Conservation (phyloP, 306 rosid species). For the Sicyos edulis region DNA sequence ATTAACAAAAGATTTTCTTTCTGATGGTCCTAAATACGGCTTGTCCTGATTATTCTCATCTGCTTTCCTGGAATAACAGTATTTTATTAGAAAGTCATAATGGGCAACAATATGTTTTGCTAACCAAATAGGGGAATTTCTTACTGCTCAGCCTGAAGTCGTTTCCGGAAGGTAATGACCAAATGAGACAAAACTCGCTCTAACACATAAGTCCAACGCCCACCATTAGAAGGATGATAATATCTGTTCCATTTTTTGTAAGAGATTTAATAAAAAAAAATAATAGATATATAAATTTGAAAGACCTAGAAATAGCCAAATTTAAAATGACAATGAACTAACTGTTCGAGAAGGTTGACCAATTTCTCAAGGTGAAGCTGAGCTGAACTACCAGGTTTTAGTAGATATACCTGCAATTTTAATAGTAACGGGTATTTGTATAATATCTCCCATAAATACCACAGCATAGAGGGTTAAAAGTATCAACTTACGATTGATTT, state of each 20-base stretch:
- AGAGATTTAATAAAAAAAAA: conserved; percentile 25
- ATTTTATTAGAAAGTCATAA: conserved; percentile 35
- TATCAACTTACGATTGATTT: conserved; percentile 73
- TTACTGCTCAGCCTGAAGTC: conserved; percentile 84
- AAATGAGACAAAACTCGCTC: conserved; percentile 78
- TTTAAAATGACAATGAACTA: conserved; percentile 45
- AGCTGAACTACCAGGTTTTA: conserved; percentile 71
- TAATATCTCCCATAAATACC: not conserved
- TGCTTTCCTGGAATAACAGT: conserved; percentile 44
- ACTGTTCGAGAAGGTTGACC: conserved; percentile 99
- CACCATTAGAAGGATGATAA: conserved; percentile 98
- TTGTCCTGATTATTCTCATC: conserved; percentile 35
- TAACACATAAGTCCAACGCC: conserved; percentile 93
- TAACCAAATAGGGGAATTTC: conserved; percentile 27
- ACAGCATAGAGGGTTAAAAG: not conserved
- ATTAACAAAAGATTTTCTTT: conserved; percentile 73
- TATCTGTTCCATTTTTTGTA: conserved; percentile 40
- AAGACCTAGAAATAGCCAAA: conserved; percentile 23
- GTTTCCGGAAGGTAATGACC: conserved; percentile 80
- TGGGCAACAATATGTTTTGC: conserved; percentile 23
- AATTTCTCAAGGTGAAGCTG: conserved; percentile 75
- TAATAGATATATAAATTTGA: conserved; percentile 19
- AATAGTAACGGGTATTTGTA: conserved; percentile 19
- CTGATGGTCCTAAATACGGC: conserved; percentile 64
- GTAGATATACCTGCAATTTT: conserved; percentile 68